phyloP scores from a whole-genome alignment of 2,329 filamentous ascomycete species.

The Alternaria triticina region DNA sequence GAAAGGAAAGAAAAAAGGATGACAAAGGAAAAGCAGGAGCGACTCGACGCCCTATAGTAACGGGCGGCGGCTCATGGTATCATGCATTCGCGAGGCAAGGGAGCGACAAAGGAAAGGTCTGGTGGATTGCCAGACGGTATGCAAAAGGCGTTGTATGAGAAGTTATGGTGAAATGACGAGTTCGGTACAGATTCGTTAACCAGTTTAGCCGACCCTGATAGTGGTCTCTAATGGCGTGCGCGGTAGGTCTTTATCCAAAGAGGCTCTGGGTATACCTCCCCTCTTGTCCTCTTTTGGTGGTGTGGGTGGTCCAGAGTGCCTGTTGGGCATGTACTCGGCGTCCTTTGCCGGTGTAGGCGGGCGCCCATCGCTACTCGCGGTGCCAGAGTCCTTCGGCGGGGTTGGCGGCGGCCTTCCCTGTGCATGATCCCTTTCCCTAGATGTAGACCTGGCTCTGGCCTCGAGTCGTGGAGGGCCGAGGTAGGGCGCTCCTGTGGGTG shows the following conservation, averaged over 20 bases:
- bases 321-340: constrained; percentile 22
- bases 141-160: constrained; percentile 1
- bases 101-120: neutral
- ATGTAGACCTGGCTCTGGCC: constrained; percentile 17
- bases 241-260: constrained; percentile 44
- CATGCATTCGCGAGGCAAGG: constrained; percentile 23
- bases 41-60: neutral
- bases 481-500: constrained; percentile 26
- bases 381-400: constrained; percentile 51
- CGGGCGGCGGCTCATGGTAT: constrained; percentile 24
- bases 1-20: neutral
- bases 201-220: constrained; percentile 38
- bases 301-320: constrained; percentile 46
- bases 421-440: constrained; percentile 33
- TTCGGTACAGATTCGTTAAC: neutral
- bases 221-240: constrained; percentile 43
- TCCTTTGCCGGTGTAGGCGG: constrained; percentile 50
- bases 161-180: neutral
- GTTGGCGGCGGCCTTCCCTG: constrained; percentile 51
- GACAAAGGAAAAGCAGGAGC: constrained; percentile 2
- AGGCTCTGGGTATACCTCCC: constrained; percentile 22
- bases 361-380: constrained; percentile 27
- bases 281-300: constrained; percentile 48
- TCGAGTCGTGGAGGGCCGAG: constrained; percentile 15
- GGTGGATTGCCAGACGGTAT: neutral